Evolutionary conservation across 1,284 basidiomycete genomes (phyloP).

Genomic region (Rhodotorula sp.): DNA sequence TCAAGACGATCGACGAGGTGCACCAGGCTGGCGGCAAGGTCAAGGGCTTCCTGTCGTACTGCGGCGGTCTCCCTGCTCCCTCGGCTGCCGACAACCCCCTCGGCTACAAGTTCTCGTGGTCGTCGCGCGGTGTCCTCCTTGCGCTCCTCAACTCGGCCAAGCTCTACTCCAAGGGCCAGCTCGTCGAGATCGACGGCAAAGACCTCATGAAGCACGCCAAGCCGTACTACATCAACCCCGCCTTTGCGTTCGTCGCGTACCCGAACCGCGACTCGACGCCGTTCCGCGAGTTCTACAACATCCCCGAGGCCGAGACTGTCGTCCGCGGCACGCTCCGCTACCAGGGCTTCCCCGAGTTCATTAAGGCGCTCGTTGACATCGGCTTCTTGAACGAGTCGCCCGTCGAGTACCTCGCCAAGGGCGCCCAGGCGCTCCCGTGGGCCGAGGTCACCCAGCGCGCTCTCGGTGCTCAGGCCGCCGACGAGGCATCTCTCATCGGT

Average conservation of each 20-base stretch:
- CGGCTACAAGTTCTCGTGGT: constrained; percentile 99
- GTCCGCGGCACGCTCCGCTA: constrained; percentile 92
- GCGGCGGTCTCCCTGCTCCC: constrained; percentile 91
- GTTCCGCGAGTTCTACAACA: constrained; percentile 78
- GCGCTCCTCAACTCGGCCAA: constrained; percentile 89
- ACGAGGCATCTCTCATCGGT: constrained; percentile 70
- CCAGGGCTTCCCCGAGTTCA: constrained; percentile 97
- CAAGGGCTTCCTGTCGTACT: constrained; percentile 93
- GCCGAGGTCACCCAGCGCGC: constrained; percentile 72
- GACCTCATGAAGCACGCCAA: constrained; percentile 84
- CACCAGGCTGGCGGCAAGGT: constrained; percentile 94
- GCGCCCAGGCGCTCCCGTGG: constrained; percentile 66
- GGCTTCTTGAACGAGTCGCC: constrained; percentile 77
- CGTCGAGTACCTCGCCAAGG: constrained; percentile 71
- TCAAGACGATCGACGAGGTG: constrained; percentile 94
- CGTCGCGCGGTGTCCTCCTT: constrained; percentile 90
- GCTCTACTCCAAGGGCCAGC: constrained; percentile 67
- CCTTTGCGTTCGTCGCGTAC: constrained; percentile 80
- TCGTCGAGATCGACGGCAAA: constrained; percentile 60
- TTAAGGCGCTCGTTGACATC: constrained; percentile 80
- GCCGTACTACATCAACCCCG: constrained; percentile 93
- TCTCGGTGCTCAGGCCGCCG: constrained; percentile 66
- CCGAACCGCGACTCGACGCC: constrained; percentile 93
- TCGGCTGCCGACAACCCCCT: constrained; percentile 88
- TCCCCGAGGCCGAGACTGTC: constrained; percentile 90